A percentile compares a stretch with the other conserved stretches of the same genome.
Evolutionary conservation across 2,329 filamentous ascomycete species (phyloP).

Genomic region (Pezicula radicicola): DNA sequence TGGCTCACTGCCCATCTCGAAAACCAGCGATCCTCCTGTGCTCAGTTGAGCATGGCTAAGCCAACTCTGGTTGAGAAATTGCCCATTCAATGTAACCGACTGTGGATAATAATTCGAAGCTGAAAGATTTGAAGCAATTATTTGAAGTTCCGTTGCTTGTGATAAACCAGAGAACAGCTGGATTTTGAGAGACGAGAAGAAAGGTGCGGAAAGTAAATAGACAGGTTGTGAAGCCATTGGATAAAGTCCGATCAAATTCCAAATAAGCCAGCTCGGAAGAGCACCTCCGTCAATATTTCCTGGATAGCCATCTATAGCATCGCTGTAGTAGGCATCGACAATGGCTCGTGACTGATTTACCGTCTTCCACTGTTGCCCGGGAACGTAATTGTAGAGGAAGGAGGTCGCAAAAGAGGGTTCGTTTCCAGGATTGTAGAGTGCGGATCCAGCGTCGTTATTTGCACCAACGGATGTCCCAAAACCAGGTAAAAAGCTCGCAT

Average conservation of each 20-base stretch:
- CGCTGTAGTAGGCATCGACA: not conserved
- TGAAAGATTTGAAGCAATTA: not conserved
- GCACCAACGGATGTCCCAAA: not conserved
- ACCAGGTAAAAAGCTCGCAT: not conserved
- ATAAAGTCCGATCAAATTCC: not conserved
- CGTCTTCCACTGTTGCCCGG: not conserved
- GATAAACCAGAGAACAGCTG: not conserved
- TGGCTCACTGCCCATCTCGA: not conserved
- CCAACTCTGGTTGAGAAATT: not conserved
- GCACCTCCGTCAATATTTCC: not conserved
- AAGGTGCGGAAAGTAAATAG: not conserved
- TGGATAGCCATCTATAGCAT: not conserved
- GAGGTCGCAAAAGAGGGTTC: not conserved
- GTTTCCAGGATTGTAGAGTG: constrained; percentile 1
- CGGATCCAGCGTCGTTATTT: not conserved
- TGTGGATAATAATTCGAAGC: not conserved
- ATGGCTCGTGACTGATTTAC: not conserved
- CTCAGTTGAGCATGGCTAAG: not conserved
- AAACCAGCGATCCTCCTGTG: not conserved
- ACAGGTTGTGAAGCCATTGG: not conserved
- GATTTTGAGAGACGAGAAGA: not conserved
- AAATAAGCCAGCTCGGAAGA: not conserved
- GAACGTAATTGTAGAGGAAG: not conserved
- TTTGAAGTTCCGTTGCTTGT: not conserved
- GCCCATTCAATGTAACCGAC: not conserved